A percentile compares a stretch with the other conserved stretches of the same genome.
Evolutionary conservation across 441 rosid genomes (phyloP).

Genomic region (Corymbia citriodora): DNA sequence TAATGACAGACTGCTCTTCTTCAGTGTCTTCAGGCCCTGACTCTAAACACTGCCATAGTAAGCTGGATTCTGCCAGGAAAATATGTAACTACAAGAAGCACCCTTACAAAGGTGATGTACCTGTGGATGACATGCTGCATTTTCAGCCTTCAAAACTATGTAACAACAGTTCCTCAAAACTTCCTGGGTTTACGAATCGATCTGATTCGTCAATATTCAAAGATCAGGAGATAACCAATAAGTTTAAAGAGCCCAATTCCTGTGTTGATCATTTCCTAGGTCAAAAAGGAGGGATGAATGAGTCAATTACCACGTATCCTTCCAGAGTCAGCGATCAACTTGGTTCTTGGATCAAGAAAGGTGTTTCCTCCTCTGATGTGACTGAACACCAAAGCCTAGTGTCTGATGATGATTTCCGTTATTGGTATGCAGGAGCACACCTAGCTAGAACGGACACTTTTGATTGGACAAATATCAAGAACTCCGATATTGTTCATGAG

Average conservation of each 20-base stretch:
- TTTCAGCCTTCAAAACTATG: conserved; percentile 29
- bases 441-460: conserved; percentile 14
- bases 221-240: conserved; percentile 32
- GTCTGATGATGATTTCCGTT: conserved; percentile 21
- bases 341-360: conserved; percentile 19
- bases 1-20: conserved; percentile 89
- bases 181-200: conserved; percentile 27
- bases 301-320: conserved; percentile 18
- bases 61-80: conserved; percentile 40
- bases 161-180: conserved; percentile 22
- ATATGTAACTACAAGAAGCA: conserved; percentile 21
- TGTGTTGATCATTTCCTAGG: conserved; percentile 29
- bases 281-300: conserved; percentile 27
- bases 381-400: conserved; percentile 20
- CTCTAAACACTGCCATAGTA: conserved; percentile 46
- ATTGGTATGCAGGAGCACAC: conserved; percentile 28
- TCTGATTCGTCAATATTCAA: conserved; percentile 33
- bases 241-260: conserved; percentile 26
- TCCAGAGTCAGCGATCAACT: conserved; percentile 10
- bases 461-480: conserved; percentile 22
- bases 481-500: conserved; percentile 26
- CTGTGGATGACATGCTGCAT: conserved; percentile 34
- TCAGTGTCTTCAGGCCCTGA: conserved; percentile 81
- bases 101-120: conserved; percentile 24
- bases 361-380: conserved; percentile 11